Percentiles rank a stretch among this genome's conserved stretches.
Evolutionary conservation across 306 rosid genomes (phyloP).

Genomic region (Vicia sativa): DNA sequence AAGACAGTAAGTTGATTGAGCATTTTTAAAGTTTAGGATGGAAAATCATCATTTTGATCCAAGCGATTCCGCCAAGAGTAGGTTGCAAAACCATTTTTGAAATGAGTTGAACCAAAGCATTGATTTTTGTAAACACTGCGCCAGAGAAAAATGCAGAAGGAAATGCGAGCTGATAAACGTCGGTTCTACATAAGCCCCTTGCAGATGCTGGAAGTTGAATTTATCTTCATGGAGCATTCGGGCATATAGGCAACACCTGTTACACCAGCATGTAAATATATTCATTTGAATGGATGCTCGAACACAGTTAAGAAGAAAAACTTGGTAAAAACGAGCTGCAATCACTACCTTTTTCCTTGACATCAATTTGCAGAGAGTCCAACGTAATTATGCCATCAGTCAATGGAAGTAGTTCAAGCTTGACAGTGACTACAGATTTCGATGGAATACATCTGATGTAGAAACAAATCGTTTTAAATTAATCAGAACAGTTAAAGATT

Average conservation of each 20-base stretch:
- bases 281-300: constrained; percentile 29
- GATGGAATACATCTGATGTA: constrained; percentile 74
- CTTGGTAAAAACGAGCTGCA: not conserved
- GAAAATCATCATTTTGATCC: constrained; percentile 33
- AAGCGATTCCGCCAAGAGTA: constrained; percentile 14
- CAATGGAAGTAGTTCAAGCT: constrained; percentile 92
- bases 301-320: constrained; percentile 23
- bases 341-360: constrained; percentile 82
- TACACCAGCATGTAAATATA: constrained; percentile 35
- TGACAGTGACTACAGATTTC: constrained; percentile 76
- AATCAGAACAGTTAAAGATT: constrained; percentile 29
- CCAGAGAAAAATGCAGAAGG: constrained; percentile 26
- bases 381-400: constrained; percentile 88
- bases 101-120: constrained; percentile 23
- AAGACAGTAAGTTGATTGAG: constrained; percentile 24
- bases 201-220: constrained; percentile 78
- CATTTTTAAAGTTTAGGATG: constrained; percentile 25
- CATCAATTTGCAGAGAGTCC: constrained; percentile 82
- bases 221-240: constrained; percentile 69
- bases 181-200: constrained; percentile 51
- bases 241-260: constrained; percentile 83
- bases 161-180: constrained; percentile 31
- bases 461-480: constrained; percentile 34
- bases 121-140: constrained; percentile 34
- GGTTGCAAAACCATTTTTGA: constrained; percentile 29